A percentile compares a stretch with the other conserved stretches of the same genome.
Conservation (phyloP, 1,139 yeast genomes). For the Geotrichum siamense region DNA sequence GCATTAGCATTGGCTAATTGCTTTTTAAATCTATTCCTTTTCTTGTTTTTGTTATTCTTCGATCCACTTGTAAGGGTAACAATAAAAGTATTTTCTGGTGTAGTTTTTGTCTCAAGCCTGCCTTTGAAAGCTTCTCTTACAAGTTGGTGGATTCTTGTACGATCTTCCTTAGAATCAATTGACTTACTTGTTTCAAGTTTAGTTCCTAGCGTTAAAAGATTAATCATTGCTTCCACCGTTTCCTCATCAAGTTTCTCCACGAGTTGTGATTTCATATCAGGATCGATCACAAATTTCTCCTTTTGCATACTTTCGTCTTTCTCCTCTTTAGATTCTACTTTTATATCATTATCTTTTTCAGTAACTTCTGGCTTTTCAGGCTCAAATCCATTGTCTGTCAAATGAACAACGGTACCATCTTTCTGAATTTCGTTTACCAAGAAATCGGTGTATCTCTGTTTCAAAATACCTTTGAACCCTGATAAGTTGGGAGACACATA, state of each 20-base stretch:
- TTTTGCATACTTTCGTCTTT: slow-evolving; percentile 13
- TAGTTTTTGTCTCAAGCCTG: slow-evolving; percentile 71
- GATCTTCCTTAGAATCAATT: slow-evolving; percentile 58
- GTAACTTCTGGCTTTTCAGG: slow-evolving; percentile 30
- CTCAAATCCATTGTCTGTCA: slow-evolving; percentile 65
- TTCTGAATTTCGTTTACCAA: slow-evolving; percentile 78
- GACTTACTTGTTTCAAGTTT: slow-evolving; percentile 52
- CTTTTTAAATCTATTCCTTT: slow-evolving; percentile 12
- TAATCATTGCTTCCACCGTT: slow-evolving; percentile 48
- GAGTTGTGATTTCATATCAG: slow-evolving; percentile 36
- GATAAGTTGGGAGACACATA: slow-evolving; percentile 48
- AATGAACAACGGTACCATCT: slow-evolving; percentile 64
- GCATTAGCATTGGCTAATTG: slow-evolving; percentile 14
- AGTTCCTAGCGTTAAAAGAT: slow-evolving; percentile 51
- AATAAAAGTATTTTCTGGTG: slow-evolving; percentile 46
- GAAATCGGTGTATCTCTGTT: slow-evolving; percentile 91
- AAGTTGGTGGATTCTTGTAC: slow-evolving; percentile 73
- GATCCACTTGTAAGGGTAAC: slow-evolving; percentile 30
- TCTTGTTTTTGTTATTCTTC: slow-evolving; percentile 39
- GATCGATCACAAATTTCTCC: slow-evolving; percentile 17
- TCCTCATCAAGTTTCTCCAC: slow-evolving; percentile 51
- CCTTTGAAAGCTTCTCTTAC: slow-evolving; percentile 68
- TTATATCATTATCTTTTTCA: not conserved
- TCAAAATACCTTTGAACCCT: slow-evolving; percentile 74
- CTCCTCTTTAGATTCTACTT: slow-evolving; percentile 7